Percentiles rank a stretch among this genome's conserved stretches.
These are phyloP conservation scores for Nitzschia palea DNA, from an alignment of 108 stramenopile species.

Conservation along the genomic window DNA sequence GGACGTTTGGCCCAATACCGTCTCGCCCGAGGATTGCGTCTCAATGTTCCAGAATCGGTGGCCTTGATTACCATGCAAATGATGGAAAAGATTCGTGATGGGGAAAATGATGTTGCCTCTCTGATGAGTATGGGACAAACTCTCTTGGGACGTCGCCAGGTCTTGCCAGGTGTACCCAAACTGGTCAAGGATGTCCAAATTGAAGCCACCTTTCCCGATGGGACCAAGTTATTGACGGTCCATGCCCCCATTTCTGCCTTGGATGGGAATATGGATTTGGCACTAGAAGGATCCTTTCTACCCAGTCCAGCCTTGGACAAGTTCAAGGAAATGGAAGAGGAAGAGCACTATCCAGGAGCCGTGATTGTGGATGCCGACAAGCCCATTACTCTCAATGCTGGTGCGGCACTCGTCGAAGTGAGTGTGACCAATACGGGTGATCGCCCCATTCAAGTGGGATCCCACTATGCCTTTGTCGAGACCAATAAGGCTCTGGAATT, in stretches of 20 bases:
- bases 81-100: constrained; percentile 94
- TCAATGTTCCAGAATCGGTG: constrained; percentile 89
- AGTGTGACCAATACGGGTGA: constrained; percentile 95
- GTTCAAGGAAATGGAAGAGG: constrained; percentile 52
- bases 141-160: constrained; percentile 85
- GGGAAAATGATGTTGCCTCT: constrained; percentile 74
- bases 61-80: constrained; percentile 92
- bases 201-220: constrained; percentile 98
- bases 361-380: constrained; percentile 45
- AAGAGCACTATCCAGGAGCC: constrained; percentile 27
- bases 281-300: constrained; percentile 89
- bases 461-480: constrained; percentile 91
- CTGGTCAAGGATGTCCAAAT: constrained; percentile 93
- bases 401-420: constrained; percentile 72
- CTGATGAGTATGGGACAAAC: constrained; percentile 87
- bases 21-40: constrained; percentile 84
- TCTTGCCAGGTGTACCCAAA: constrained; percentile 80
- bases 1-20: constrained; percentile 94
- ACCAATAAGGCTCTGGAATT: constrained; percentile 90
- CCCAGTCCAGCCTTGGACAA: constrained; percentile 72
- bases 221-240: constrained; percentile 96
- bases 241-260: constrained; percentile 78
- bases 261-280: constrained; percentile 86
- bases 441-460: constrained; percentile 95
- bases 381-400: constrained; percentile 62